These are phyloP conservation scores for Talaromyces stipitatus DNA, from an alignment of 495 filamentous ascomycete species.

Conservation along the genomic window DNA sequence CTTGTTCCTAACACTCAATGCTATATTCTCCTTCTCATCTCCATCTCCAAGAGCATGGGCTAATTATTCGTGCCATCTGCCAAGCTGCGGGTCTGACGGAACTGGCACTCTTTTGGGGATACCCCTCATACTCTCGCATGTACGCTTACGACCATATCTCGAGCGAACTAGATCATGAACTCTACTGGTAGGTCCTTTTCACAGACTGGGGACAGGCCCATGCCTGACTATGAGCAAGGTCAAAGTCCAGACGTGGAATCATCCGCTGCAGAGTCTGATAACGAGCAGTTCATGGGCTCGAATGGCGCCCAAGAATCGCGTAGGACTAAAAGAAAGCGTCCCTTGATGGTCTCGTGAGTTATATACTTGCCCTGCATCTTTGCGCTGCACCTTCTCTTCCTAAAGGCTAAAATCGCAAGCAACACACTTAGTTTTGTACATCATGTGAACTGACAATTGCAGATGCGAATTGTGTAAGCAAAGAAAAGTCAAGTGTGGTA, in stretches of 20 bases:
- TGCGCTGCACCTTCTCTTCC: neutral
- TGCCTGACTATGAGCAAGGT: neutral
- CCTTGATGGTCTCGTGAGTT: slow-evolving; percentile 38
- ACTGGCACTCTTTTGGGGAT: neutral
- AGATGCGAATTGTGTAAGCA: slow-evolving; percentile 80
- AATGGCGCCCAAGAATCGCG: slow-evolving; percentile 25
- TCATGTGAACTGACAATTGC: slow-evolving; percentile 13
- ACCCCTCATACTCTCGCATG: too few species aligned
- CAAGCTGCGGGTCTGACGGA: neutral
- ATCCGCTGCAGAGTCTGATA: slow-evolving; percentile 31
- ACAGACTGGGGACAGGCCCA: neutral
- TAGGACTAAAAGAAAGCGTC: slow-evolving; percentile 35
- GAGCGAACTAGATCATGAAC: neutral
- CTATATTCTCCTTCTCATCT: neutral
- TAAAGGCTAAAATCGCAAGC: neutral
- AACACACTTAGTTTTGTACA: neutral
- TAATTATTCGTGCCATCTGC: neutral
- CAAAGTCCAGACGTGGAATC: slow-evolving; percentile 32
- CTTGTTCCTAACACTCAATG: neutral
- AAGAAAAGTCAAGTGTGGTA: slow-evolving; percentile 75
- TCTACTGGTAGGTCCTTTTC: neutral
- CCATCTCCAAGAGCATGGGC: neutral
- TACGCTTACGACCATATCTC: neutral
- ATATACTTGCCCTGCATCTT: neutral
- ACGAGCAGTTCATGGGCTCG: slow-evolving; percentile 16